These are phyloP conservation scores for Cytospora chrysosperma DNA, from an alignment of 2,329 filamentous ascomycete genomes.

Conservation along the genomic window DNA sequence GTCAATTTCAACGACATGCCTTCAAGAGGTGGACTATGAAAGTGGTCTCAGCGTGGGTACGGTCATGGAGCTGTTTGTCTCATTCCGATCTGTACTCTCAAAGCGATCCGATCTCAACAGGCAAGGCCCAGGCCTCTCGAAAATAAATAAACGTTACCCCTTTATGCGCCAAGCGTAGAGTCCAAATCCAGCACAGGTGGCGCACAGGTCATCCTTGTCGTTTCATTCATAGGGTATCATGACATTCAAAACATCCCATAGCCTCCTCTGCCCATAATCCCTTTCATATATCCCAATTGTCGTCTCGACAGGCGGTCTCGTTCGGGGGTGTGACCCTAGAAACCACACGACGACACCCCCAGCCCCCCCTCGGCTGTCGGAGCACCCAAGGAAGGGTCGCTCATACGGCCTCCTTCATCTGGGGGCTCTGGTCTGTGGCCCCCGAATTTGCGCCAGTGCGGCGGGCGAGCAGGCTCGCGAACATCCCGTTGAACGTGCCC, in stretches of 20 bases:
- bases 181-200: neutral
- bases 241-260: neutral
- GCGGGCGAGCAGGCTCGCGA: constrained; percentile 21
- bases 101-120: too few relatives aligned
- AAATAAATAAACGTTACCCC: neutral
- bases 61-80: too few relatives aligned
- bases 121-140: neutral
- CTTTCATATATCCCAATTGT: constrained; percentile 7
- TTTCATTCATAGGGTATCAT: neutral
- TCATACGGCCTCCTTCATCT: constrained; percentile 40
- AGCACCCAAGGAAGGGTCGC: constrained; percentile 21
- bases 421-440: constrained; percentile 36
- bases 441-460: neutral
- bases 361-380: neutral
- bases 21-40: neutral
- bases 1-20: neutral
- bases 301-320: constrained; percentile 1
- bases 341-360: neutral
- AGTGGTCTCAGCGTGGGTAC: too few relatives aligned
- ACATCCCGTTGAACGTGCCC: constrained; percentile 47
- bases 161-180: neutral
- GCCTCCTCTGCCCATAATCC: neutral
- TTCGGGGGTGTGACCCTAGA: constrained; percentile 14
- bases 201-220: neutral
- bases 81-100: too few relatives aligned